Conservation (phyloP, 2,329 filamentous ascomycete genomes). For the Pseudogymnoascus sp. region DNA sequence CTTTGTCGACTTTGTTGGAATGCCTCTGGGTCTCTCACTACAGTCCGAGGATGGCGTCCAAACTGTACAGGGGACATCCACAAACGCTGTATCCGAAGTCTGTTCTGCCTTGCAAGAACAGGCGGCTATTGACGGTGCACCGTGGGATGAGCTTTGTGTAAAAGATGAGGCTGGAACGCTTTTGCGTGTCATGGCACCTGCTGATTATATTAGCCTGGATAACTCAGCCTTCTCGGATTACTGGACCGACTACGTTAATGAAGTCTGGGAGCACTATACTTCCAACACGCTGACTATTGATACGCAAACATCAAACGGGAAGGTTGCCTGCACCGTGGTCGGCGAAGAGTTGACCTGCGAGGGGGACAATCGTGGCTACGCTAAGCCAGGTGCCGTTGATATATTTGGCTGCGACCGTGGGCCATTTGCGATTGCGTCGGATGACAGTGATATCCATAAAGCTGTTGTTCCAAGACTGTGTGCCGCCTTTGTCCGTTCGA, state of each 20-base stretch:
- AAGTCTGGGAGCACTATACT: slow-evolving; percentile 34
- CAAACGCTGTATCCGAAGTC: slow-evolving; percentile 46
- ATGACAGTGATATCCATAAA: not conserved
- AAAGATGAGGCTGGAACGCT: slow-evolving; percentile 19
- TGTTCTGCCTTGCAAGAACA: slow-evolving; percentile 46
- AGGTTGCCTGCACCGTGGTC: slow-evolving; percentile 38
- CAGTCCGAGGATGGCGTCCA: slow-evolving; percentile 37
- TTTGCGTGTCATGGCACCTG: slow-evolving; percentile 35
- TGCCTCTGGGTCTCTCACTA: slow-evolving; percentile 52
- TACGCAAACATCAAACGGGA: slow-evolving; percentile 54
- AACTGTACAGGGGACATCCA: slow-evolving; percentile 47
- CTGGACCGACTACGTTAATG: slow-evolving; percentile 37
- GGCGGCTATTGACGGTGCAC: slow-evolving; percentile 41
- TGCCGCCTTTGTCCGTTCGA: slow-evolving; percentile 68
- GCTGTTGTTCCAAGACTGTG: slow-evolving; percentile 61
- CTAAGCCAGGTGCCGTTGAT: slow-evolving; percentile 42
- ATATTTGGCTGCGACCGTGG: slow-evolving; percentile 50
- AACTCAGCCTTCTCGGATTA: slow-evolving; percentile 33
- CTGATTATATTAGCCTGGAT: slow-evolving; percentile 25
- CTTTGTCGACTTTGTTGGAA: slow-evolving; percentile 66
- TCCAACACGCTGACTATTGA: slow-evolving; percentile 45
- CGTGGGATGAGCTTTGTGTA: slow-evolving; percentile 46
- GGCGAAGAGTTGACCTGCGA: slow-evolving; percentile 17
- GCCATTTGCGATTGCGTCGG: slow-evolving; percentile 38
- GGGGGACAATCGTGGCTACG: slow-evolving; percentile 35